phyloP scores from a whole-genome alignment of 75 land plant species.

The Chamaecyparis obtusa region DNA sequence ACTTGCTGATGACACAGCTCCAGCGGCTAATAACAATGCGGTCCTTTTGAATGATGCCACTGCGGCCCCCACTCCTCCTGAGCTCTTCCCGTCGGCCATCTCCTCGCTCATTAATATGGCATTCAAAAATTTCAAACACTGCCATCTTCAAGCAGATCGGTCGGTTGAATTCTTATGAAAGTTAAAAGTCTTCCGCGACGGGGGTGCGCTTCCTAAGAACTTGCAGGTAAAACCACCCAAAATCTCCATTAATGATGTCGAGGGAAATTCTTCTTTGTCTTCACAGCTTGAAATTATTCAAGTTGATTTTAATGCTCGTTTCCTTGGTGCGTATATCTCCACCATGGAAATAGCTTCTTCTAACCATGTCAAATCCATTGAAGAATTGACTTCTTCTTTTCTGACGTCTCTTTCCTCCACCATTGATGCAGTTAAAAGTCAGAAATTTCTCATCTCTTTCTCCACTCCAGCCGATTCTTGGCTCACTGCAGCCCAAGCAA shows the following conservation, averaged over 20 bases:
- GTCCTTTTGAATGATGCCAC: accelerated
- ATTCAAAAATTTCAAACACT: too few relatives aligned
- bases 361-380: not conserved
- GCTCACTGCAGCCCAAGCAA: not conserved
- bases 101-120: not conserved
- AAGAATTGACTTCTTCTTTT: too few relatives aligned
- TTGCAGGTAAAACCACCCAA: not conserved
- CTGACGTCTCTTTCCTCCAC: not conserved
- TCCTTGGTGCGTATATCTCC: not conserved
- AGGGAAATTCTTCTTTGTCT: not conserved
- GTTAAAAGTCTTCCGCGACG: not conserved
- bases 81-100: not conserved
- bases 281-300: not conserved
- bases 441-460: not conserved
- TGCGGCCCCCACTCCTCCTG: too few relatives aligned
- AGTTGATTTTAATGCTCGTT: too few relatives aligned
- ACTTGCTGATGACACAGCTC: too few relatives aligned
- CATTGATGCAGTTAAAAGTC: not conserved
- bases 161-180: too few relatives aligned
- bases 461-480: not conserved
- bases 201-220: not conserved
- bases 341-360: not conserved
- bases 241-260: not conserved
- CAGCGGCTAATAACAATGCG: too few relatives aligned
- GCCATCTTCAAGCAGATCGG: not conserved